phyloP scores from a whole-genome alignment of 352 stramenopile genomes.

The Globisporangium mamillatum region DNA sequence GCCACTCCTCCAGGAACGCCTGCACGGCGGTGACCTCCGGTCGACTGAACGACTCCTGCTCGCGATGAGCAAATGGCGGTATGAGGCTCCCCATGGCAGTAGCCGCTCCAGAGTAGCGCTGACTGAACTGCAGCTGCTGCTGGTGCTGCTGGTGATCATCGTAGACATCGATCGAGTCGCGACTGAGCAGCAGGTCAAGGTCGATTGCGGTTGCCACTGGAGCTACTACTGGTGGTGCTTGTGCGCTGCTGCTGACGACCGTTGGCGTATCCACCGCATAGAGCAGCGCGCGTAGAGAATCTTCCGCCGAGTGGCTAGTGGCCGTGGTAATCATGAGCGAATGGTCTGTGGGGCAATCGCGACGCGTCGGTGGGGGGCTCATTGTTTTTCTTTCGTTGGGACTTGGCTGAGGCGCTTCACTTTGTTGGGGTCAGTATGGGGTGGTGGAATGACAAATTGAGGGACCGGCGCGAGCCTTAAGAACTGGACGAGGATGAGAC shows the following conservation, averaged over 20 bases:
- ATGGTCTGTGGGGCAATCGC: neutral
- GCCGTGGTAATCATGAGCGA: conserved; percentile 1
- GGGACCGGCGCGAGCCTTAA: too few species aligned
- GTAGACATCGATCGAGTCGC: conserved; percentile 14
- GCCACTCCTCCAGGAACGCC: conserved; percentile 11
- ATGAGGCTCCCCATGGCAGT: neutral
- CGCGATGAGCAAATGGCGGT: neutral
- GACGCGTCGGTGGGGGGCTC: neutral
- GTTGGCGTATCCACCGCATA: neutral
- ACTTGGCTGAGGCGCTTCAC: too few species aligned
- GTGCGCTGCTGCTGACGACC: neutral
- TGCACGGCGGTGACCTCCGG: conserved; percentile 7
- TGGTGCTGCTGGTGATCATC: neutral
- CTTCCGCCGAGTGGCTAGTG: neutral
- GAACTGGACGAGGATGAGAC: too few species aligned
- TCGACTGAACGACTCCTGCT: neutral
- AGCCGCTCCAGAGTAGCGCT: neutral
- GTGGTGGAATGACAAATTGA: too few species aligned
- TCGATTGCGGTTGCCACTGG: neutral
- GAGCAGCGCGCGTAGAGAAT: neutral
- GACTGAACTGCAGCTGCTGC: neutral
- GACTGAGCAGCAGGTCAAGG: conserved; percentile 11
- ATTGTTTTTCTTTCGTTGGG: too few species aligned
- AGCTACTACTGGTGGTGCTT: neutral
- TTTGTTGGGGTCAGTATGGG: too few species aligned